phyloP scores from a whole-genome alignment of 2,329 filamentous ascomycete species.

The Aspergillus chevalieri region DNA sequence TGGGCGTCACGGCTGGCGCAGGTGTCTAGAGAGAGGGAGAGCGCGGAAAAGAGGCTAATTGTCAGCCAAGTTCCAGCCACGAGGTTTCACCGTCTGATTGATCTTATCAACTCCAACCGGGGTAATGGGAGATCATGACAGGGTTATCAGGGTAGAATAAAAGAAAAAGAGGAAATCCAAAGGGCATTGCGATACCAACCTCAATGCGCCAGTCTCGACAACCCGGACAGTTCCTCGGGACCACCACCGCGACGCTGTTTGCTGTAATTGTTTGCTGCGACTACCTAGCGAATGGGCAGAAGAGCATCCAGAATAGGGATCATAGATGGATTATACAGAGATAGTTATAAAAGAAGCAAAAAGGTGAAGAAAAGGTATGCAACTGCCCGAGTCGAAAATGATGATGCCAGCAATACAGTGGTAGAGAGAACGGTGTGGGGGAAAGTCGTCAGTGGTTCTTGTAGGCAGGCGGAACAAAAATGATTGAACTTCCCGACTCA shows the following conservation, averaged over 20 bases:
- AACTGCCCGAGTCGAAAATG: neutral
- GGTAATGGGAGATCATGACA: constrained; percentile 2
- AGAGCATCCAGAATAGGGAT: neutral
- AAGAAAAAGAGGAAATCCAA: neutral
- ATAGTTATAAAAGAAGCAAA: neutral
- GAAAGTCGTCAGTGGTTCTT: neutral
- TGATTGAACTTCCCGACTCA: neutral
- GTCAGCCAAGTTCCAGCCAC: neutral
- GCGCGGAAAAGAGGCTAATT: constrained; percentile 5
- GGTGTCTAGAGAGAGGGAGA: constrained; percentile 23
- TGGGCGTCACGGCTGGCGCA: constrained; percentile 36
- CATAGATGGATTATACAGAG: neutral
- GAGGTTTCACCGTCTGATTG: no score
- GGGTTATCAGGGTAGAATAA: neutral
- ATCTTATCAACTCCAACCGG: constrained; percentile 7
- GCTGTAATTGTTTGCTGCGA: neutral
- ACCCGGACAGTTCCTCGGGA: constrained; percentile 20
- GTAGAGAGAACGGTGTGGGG: neutral
- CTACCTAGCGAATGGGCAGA: neutral
- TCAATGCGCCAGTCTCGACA: constrained; percentile 34
- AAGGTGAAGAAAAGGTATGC: neutral
- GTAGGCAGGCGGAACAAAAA: neutral
- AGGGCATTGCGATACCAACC: constrained; percentile 21
- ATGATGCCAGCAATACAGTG: neutral
- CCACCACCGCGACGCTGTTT: neutral